Evolutionary conservation across 2,329 filamentous ascomycete genomes (phyloP), one percentile per base, ranked within the genome.

Genomic region (Stagonosporopsis vannaccii): DNA sequence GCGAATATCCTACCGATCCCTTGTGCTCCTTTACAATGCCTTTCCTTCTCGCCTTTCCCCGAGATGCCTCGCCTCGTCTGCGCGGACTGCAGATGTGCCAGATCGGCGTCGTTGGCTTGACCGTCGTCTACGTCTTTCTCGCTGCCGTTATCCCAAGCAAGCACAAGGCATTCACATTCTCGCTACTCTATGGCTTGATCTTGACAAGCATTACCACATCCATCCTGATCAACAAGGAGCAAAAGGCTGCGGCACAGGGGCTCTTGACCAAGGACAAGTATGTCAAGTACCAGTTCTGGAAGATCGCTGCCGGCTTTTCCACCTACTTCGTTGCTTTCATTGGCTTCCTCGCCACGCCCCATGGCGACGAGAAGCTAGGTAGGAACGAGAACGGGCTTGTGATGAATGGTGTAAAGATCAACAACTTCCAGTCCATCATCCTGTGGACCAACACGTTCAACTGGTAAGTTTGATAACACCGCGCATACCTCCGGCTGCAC

Each of bases 381-480:
- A 22, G 28, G 6, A 48, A 58, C 2, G 57, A 59, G 9, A 43
- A 59, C 2, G 63, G 67, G 0, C 12, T 67, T 20, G 60, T 59
- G 52, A 45, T 69, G 17, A 56, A 57, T 19, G 65, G 65, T 3
- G 44, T 66, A n/a, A 67, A 61, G 57, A 45, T 66, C n/a, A 65
- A 60, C 32, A 57, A 40, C 20, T 61, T 60, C 49, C 65, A 67
- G 11, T 62, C 59, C 2, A 45, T 56, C 30, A 60, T 69, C 30
- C 17, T 69, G 25, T 68, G 63, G 65, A 49, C 66, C 26, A 51
- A 56, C 41, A 56, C 63, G 13, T 69, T 69, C 50, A 69, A 68
- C 52, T 69, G 67, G 67, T 69, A 61, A 36, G 65, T 52, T 28
- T 23, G 15, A 26, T 35, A 8, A 22, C 11, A 26, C 33, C 22